Conservation (phyloP, 2,329 filamentous ascomycete genomes). For the Penicillium aurantiogriseum region DNA sequence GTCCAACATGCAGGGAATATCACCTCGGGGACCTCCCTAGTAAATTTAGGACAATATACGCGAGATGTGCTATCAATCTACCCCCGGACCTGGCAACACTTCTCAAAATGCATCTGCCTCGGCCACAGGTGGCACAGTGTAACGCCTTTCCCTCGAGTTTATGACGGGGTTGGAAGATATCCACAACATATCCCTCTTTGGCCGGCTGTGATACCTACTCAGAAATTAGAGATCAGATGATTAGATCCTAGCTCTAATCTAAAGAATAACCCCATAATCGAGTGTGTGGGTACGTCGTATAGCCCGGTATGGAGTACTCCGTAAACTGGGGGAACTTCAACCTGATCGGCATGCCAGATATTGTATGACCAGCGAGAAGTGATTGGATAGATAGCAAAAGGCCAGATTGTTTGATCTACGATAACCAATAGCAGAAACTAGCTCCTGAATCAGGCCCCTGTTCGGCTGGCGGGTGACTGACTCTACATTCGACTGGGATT, state of each 20-base stretch:
- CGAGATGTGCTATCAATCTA: not conserved
- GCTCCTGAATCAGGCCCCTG: not conserved
- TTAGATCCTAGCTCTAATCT: not conserved
- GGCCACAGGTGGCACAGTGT: not conserved
- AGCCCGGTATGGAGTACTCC: not conserved
- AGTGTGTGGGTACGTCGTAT: not conserved
- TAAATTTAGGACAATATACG: not conserved
- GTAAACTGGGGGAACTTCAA: not conserved
- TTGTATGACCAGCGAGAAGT: too few species aligned
- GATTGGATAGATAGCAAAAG: not conserved
- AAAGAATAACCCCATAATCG: not conserved
- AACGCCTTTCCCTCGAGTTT: not conserved
- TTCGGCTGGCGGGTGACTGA: not conserved
- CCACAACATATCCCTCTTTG: not conserved
- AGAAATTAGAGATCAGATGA: not conserved
- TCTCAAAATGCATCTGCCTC: not conserved
- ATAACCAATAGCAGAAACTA: not conserved
- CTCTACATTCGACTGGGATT: not conserved
- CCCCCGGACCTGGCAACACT: not conserved
- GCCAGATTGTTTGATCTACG: not conserved
- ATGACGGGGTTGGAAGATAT: not conserved
- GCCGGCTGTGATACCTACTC: not conserved
- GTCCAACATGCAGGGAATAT: conserved; percentile 1
- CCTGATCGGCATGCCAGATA: not conserved
- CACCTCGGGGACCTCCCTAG: not conserved